Base-by-base conservation (phyloP, 768 basidiomycete species). In the Pisolithus orientalis region DNA sequence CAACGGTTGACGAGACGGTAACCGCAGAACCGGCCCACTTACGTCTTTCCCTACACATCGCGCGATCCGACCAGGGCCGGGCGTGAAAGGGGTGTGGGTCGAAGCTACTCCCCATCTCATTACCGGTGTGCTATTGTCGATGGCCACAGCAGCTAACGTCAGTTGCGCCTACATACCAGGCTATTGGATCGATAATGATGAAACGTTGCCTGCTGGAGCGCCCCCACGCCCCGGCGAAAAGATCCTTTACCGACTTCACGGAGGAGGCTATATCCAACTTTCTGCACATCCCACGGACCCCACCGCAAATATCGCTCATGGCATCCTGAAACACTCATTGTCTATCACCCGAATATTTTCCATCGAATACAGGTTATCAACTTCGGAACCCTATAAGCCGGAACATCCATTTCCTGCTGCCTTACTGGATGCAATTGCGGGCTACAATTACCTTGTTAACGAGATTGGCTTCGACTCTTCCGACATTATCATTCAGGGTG, bases 351-450 rank as follows among this genome's bases (percentile, higher is more conserved):
- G 73, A 10, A 59, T 65, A 0, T 64, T 75, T 57, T 64, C 65
- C 14, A 53, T 79, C 58, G 80, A 80, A 50, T 83, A 81, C 56
- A 74, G 80, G 2, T 65, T 77, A 29, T 68, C 72, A 5, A 59
- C 62, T 0, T 59, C 63, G 6, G 52, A 56, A 16, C 66, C 76
- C 6, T 58, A 62, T 47, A 29, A 48, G 4, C 34, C 58, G 6
- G 44, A 59, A 1, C 67, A 76, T 17, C 66, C 80, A 0, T 83
- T 81, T 62, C 82, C 82, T 1, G 72, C 79, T 0, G 75, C 77
- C 0, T 66, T 84, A 1, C 52, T 83, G 16, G 82, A 83, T 58
- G 76, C 69, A 2, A 44, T 82, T 9, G 72, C 78, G 0, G 79
- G 75, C 3, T 82, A 79, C 54, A 44, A 67, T 10, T 78, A 82